Evolutionary conservation across 129 eudicot species (phyloP).

Genomic region (Artemisia annua): DNA sequence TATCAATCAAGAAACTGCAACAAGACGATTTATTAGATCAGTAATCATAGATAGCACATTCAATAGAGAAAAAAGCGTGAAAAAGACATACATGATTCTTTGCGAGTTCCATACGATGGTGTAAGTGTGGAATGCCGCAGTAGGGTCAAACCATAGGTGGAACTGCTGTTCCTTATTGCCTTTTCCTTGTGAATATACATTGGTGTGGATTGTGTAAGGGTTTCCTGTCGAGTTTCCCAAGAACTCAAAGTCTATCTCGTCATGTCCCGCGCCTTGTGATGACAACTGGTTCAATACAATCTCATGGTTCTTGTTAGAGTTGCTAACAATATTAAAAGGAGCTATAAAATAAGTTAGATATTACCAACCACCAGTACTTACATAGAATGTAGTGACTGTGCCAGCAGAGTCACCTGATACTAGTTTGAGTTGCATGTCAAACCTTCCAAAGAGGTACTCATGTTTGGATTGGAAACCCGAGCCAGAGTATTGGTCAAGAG

Average conservation of each 20-base stretch:
- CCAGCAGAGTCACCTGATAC: no score
- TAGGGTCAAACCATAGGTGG: slow-evolving; percentile 14
- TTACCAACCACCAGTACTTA: background rate
- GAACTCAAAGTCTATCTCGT: slow-evolving; percentile 11
- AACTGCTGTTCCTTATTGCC: slow-evolving; percentile 1
- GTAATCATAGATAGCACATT: no score
- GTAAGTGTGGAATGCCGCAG: slow-evolving; percentile 11
- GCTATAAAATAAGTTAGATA: background rate
- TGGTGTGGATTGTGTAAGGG: background rate
- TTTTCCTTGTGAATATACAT: background rate
- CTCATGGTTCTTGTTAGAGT: background rate
- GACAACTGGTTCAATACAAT: background rate
- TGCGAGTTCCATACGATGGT: background rate
- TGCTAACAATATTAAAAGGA: no score
- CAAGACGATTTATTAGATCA: background rate
- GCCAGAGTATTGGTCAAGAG: no score
- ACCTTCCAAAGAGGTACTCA: no score
- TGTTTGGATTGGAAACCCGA: no score
- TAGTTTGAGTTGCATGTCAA: no score
- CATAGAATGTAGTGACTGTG: no score
- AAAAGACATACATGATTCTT: background rate
- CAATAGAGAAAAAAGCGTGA: no score
- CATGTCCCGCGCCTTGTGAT: background rate
- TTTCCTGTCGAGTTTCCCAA: background rate
- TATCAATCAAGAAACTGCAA: slow-evolving; percentile 35